phyloP scores from a whole-genome alignment of 306 rosid species.

The Acacia crassicarpa region DNA sequence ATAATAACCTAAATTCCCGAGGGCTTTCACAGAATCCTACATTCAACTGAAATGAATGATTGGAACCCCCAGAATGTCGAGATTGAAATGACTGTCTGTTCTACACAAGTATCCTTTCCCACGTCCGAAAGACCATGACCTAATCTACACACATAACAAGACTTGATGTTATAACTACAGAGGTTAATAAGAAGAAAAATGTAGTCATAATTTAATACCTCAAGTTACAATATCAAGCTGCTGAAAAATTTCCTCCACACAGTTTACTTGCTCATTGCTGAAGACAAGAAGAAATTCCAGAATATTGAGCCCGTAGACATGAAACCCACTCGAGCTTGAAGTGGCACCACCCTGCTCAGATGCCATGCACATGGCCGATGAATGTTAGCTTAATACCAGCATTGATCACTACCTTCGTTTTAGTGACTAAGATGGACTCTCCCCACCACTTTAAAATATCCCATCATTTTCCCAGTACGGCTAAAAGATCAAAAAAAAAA shows the following conservation, averaged over 20 bases:
- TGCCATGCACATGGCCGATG: conserved; percentile 29
- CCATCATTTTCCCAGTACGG: conserved; percentile 11
- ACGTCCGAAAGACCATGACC: neutral
- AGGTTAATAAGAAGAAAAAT: conserved; percentile 3
- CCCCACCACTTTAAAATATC: neutral
- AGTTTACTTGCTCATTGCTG: conserved; percentile 80
- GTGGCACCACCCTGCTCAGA: conserved; percentile 83
- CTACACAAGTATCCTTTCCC: conserved; percentile 15
- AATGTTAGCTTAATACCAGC: conserved; percentile 1
- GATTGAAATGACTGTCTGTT: conserved; percentile 2
- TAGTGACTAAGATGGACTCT: neutral
- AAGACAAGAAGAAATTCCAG: conserved; percentile 90
- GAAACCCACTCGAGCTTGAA: conserved; percentile 89
- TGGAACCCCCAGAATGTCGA: neutral
- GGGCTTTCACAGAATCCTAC: neutral
- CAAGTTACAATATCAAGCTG: neutral
- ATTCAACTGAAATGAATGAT: neutral
- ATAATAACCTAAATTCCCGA: neutral
- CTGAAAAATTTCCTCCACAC: conserved; percentile 12
- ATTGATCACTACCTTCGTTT: neutral
- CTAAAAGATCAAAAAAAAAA: neutral
- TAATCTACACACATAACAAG: conserved; percentile 26
- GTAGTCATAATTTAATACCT: conserved; percentile 33
- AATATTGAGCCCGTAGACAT: conserved; percentile 88
- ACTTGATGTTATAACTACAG: conserved; percentile 18